A percentile compares a stretch with the other conserved stretches of the same genome.
Conservation (phyloP, 2,329 filamentous ascomycete species). For the Fusarium piperis region DNA sequence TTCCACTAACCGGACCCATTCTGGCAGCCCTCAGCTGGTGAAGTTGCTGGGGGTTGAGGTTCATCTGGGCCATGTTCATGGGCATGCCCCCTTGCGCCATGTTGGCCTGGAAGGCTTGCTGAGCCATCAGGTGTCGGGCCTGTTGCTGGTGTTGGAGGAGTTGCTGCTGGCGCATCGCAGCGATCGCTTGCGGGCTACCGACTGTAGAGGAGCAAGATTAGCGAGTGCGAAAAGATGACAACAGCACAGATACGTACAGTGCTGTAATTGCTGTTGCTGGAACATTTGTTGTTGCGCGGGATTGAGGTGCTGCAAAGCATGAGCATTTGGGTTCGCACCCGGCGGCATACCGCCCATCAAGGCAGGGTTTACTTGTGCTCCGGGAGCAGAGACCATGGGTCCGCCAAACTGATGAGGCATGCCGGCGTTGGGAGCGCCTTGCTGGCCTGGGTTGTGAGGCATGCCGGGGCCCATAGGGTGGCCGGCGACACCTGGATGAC, state of each 20-base stretch:
- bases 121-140: slow-evolving; percentile 62
- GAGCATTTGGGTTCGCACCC: slow-evolving; percentile 70
- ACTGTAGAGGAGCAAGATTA: slow-evolving; percentile 40
- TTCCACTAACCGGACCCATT: slow-evolving; percentile 53
- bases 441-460: slow-evolving; percentile 75
- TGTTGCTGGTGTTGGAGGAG: slow-evolving; percentile 65
- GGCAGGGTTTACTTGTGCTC: slow-evolving; percentile 76
- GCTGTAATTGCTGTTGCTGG: slow-evolving; percentile 59
- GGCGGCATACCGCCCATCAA: slow-evolving; percentile 83
- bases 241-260: slow-evolving; percentile 44
- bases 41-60: slow-evolving; percentile 62
- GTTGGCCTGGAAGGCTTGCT: slow-evolving; percentile 63
- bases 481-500: slow-evolving; percentile 73
- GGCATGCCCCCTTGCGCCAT: slow-evolving; percentile 61
- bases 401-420: slow-evolving; percentile 73
- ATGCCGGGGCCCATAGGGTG: slow-evolving; percentile 72
- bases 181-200: slow-evolving; percentile 51
- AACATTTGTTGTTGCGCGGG: slow-evolving; percentile 68
- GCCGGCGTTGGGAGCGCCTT: slow-evolving; percentile 70
- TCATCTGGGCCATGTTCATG: slow-evolving; percentile 63
- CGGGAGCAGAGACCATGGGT: slow-evolving; percentile 78
- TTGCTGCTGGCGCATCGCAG: slow-evolving; percentile 64
- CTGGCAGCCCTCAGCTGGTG: slow-evolving; percentile 58
- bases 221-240: slow-evolving; percentile 5
- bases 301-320: slow-evolving; percentile 77